Evolutionary conservation across 2,329 filamentous ascomycete species (phyloP).

Genomic region (Corinectria fuckeliana): DNA sequence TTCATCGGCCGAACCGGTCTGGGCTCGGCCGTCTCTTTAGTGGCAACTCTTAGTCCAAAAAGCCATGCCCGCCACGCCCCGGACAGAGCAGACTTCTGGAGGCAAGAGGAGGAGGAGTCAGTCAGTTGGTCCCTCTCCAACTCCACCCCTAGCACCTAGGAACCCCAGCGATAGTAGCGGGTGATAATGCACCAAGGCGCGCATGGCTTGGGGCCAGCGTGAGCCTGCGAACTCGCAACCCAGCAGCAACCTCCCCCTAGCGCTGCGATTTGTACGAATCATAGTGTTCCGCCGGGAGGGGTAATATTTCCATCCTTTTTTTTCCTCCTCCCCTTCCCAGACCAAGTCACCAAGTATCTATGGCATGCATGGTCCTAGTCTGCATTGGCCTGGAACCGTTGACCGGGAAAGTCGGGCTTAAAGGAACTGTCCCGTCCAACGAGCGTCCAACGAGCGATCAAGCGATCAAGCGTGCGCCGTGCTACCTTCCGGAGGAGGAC

Average conservation of each 20-base stretch:
- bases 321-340: too few relatives aligned
- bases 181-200: constrained; percentile 12
- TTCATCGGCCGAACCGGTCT: constrained; percentile 23
- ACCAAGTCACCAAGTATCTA: too few relatives aligned
- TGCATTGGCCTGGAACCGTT: constrained; percentile 18
- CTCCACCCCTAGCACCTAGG: constrained; percentile 2
- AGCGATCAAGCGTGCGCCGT: neutral
- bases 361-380: constrained; percentile 22
- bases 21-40: constrained; percentile 27
- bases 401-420: constrained; percentile 12
- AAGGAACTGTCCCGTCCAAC: neutral
- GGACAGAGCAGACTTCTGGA: too few relatives aligned
- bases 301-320: constrained; percentile 11
- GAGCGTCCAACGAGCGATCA: neutral
- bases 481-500: constrained; percentile 1
- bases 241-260: neutral
- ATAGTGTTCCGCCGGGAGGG: constrained; percentile 7
- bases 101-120: constrained; percentile 7
- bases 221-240: constrained; percentile 18
- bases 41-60: constrained; percentile 25
- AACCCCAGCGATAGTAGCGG: neutral
- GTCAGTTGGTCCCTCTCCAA: constrained; percentile 1
- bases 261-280: too few relatives aligned
- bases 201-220: constrained; percentile 15
- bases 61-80: too few relatives aligned